Conservation (phyloP, 2,329 filamentous ascomycete species). For the Cercospora canescens region DNA sequence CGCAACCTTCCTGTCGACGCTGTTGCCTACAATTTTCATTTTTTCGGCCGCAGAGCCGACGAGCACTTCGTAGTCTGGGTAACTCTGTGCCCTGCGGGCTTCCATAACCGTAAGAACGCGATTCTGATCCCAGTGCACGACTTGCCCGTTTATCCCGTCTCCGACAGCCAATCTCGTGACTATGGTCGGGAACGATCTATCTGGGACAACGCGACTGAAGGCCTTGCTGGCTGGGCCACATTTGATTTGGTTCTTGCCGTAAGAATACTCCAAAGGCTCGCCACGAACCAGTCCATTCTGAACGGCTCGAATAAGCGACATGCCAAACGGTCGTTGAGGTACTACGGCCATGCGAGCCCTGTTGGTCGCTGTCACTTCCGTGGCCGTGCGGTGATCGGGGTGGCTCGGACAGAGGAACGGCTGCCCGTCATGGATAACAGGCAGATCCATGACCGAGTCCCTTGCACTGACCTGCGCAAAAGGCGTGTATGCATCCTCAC, state of each 20-base stretch:
- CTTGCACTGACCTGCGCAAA: constrained; percentile 59
- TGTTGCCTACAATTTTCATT: constrained; percentile 72
- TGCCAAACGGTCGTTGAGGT: constrained; percentile 53
- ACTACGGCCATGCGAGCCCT: constrained; percentile 57
- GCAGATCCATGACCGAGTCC: constrained; percentile 62
- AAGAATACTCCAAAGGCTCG: constrained; percentile 23
- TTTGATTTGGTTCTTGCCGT: constrained; percentile 18
- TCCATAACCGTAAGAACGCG: constrained; percentile 67
- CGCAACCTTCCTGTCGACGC: constrained; percentile 68
- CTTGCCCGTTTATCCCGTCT: constrained; percentile 57
- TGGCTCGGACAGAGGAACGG: constrained; percentile 61
- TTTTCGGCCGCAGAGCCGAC: constrained; percentile 59
- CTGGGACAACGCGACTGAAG: constrained; percentile 56
- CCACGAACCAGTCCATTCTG: constrained; percentile 34
- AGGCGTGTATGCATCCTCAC: constrained; percentile 52
- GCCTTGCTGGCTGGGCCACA: constrained; percentile 25
- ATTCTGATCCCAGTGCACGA: constrained; percentile 66
- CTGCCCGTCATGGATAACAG: constrained; percentile 61
- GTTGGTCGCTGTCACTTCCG: constrained; percentile 41
- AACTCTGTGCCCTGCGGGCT: constrained; percentile 66
- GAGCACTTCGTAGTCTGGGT: constrained; percentile 69
- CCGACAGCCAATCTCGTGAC: constrained; percentile 54
- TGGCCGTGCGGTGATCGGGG: constrained; percentile 66
- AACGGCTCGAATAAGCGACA: constrained; percentile 31
- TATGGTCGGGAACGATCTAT: constrained; percentile 62